Conservation (phyloP, 1,284 basidiomycete genomes). For the Ustilago xerochloae region DNA sequence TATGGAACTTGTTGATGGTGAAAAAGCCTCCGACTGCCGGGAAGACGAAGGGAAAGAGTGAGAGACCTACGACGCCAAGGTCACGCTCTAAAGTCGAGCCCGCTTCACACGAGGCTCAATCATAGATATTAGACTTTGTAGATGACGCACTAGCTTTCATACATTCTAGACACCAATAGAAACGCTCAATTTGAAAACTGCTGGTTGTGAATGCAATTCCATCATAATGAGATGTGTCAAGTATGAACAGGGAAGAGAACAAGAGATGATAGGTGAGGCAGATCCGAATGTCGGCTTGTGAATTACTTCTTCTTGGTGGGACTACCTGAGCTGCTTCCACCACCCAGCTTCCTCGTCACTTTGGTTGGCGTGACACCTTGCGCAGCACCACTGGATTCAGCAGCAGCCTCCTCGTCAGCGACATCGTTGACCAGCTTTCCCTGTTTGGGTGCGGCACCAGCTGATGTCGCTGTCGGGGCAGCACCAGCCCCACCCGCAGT, state of each 20-base stretch:
- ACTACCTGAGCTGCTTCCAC: conserved; percentile 6
- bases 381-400: conserved; percentile 33
- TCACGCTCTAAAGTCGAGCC: not conserved
- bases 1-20: conserved; percentile 43
- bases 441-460: not conserved
- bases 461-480: not conserved
- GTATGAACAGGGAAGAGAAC: not conserved
- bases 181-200: not conserved
- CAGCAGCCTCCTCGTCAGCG: conserved; percentile 33
- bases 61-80: not conserved
- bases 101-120: not conserved
- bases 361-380: conserved; percentile 25
- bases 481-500: not conserved
- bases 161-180: no score
- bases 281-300: no score
- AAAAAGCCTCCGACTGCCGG: conserved; percentile 7
- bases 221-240: not conserved
- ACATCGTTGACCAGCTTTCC: conserved; percentile 22
- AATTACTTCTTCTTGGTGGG: conserved; percentile 39
- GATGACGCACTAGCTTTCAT: not conserved
- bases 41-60: conserved; percentile 5
- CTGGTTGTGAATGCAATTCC: not conserved
- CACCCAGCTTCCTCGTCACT: conserved; percentile 43
- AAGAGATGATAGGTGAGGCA: not conserved
- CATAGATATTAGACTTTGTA: not conserved